Percentiles rank a stretch among this genome's conserved stretches.
These are phyloP conservation scores for Pythium brachiatum DNA, from an alignment of 352 stramenopile genomes.

Conservation along the genomic window DNA sequence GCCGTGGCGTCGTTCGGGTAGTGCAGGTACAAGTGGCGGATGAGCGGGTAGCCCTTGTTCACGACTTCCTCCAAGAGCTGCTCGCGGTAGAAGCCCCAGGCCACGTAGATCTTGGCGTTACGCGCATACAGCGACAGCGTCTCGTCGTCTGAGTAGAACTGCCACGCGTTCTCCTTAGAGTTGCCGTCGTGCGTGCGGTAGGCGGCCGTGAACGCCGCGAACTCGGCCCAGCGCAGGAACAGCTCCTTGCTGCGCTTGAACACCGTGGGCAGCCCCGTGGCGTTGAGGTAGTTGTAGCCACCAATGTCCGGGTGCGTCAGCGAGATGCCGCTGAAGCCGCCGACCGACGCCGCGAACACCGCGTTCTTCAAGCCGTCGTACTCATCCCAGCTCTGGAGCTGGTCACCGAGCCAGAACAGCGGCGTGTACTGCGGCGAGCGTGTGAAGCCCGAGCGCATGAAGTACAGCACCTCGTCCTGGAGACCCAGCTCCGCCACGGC, in stretches of 20 bases:
- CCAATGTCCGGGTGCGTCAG: constrained; percentile 20
- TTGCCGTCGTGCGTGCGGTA: constrained; percentile 20
- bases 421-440: constrained; percentile 19
- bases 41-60: constrained; percentile 9
- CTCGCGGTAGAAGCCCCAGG: constrained; percentile 18
- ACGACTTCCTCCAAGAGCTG: constrained; percentile 8
- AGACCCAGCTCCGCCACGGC: constrained; percentile 15
- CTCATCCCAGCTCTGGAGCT: constrained; percentile 19
- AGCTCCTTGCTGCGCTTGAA: constrained; percentile 14
- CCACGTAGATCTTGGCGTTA: constrained; percentile 15
- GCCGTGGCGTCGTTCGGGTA: constrained; percentile 5
- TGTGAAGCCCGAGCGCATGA: constrained; percentile 19
- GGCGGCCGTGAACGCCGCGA: constrained; percentile 17
- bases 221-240: constrained; percentile 18
- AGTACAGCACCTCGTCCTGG: constrained; percentile 15
- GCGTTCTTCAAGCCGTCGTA: constrained; percentile 20
- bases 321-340: constrained; percentile 16
- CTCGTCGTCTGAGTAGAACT: constrained; percentile 20
- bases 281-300: constrained; percentile 19
- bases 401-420: constrained; percentile 17
- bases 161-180: constrained; percentile 15
- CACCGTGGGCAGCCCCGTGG: constrained; percentile 1
- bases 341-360: constrained; percentile 13
- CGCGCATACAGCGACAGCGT: constrained; percentile 10
- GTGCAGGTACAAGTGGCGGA: constrained; percentile 11